A percentile compares a stretch with the other conserved stretches of the same genome.
phyloP scores from a whole-genome alignment of 164 flowering plant genomes.

The Macadamia integrifolia region DNA sequence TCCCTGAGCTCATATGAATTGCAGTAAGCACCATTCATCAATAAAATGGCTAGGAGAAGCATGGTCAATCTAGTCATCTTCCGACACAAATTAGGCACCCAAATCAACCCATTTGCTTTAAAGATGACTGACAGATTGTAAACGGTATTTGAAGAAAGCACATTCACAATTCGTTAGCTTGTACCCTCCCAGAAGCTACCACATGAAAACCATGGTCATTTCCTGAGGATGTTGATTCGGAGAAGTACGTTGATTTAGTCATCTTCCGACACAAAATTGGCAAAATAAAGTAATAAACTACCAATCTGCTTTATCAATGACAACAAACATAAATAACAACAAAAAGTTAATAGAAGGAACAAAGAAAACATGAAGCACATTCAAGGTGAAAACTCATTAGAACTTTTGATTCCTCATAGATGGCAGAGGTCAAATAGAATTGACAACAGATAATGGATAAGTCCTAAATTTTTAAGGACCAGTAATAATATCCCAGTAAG shows the following conservation, averaged over 20 bases:
- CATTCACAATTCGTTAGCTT: neutral
- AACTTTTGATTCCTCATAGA: too few relatives aligned
- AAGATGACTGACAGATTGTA: slow-evolving; percentile 12
- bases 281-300: slow-evolving; percentile 8
- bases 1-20: too few relatives aligned
- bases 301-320: slow-evolving; percentile 35
- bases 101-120: slow-evolving; percentile 16
- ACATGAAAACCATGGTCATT: slow-evolving; percentile 13
- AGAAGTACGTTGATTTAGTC: slow-evolving; percentile 29
- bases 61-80: slow-evolving; percentile 29
- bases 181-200: slow-evolving; percentile 8
- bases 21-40: neutral
- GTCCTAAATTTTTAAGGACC: too few relatives aligned
- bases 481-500: too few relatives aligned
- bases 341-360: neutral
- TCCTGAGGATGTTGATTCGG: slow-evolving; percentile 13
- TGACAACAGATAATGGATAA: too few relatives aligned
- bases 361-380: neutral
- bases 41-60: neutral
- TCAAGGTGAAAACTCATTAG: neutral
- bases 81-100: slow-evolving; percentile 23
- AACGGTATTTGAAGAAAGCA: too few relatives aligned
- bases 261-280: slow-evolving; percentile 52
- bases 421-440: too few relatives aligned
- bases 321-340: neutral